Base-by-base conservation (phyloP, 2,329 filamentous ascomycete species). In the Madurella mycetomatis region DNA sequence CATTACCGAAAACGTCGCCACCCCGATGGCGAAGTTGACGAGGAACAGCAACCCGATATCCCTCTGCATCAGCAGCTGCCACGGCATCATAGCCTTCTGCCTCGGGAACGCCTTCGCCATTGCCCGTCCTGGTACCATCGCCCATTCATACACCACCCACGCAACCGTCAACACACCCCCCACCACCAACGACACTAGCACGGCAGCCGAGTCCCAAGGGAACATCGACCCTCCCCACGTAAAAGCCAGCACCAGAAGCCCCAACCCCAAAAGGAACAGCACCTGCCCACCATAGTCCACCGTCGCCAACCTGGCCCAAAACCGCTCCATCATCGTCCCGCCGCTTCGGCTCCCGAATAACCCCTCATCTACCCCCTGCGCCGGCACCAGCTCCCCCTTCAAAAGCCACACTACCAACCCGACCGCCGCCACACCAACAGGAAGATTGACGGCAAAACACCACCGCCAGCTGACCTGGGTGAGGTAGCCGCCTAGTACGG, bases 391-490 rank as follows among this genome's bases (percentile, higher is more conserved):
- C 42, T 85, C 79, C 31, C 78, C 76, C 17, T 82, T 75, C 32
- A 87, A 73, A 34, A 86, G 60, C 51, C 84, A 67, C 61, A 80
- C 80, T 47, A 81, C 73, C 41, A 82, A 55, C n/a, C 79, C 46
- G 37, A 85, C 72, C 5, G 76, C 78, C 17, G 79, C 61, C 2
- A 75, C 70, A 1, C 72, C 76, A 41, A 85, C 73, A 15, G 82
- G 82, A n/a, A 84, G 72, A 56, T 81, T 82, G 51, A 87, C 76
- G 39, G 77, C 82, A 65, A 88, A 88, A 63, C 82, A 84, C 76
- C 85, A 88, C 47, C 84, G 72, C 84, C 85, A 88, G 58, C 75
- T 77, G 4, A 74, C 68, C 37, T 73, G 69, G 17, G 79, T 79
- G 12, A 84, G 71, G 54, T 79, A 80, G 0, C 76, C 83, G 41